Conservation (phyloP, 2,329 filamentous ascomycete genomes). For the Rachicladosporium sp. region DNA sequence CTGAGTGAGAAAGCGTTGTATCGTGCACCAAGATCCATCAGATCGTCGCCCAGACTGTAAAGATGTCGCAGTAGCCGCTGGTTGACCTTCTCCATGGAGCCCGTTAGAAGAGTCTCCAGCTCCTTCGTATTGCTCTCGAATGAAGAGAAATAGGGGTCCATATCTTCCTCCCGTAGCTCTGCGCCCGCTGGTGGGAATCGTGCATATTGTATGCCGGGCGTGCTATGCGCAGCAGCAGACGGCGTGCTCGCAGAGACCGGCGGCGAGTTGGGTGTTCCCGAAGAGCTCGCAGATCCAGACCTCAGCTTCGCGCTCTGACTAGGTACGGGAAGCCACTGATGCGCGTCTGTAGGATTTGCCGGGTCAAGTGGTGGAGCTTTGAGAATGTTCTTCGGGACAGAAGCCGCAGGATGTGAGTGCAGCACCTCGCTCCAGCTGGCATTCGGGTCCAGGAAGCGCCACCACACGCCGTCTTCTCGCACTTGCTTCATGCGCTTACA, state of each 20-base stretch:
- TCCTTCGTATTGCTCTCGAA: conserved; percentile 90
- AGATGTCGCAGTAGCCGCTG: conserved; percentile 77
- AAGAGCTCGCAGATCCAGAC: conserved; percentile 35
- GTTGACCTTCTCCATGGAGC: conserved; percentile 95
- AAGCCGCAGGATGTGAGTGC: conserved; percentile 77
- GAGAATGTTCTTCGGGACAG: conserved; percentile 84
- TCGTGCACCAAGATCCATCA: conserved; percentile 86
- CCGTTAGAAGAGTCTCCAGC: conserved; percentile 73
- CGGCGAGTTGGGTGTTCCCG: conserved; percentile 44
- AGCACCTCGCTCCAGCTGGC: conserved; percentile 96
- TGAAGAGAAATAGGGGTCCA: conserved; percentile 90
- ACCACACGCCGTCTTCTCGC: conserved; percentile 87
- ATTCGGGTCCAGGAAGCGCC: conserved; percentile 94
- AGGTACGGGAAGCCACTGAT: conserved; percentile 78
- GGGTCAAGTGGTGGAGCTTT: conserved; percentile 92
- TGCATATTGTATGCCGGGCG: conserved; percentile 52
- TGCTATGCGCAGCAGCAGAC: conserved; percentile 44
- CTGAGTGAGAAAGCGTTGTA: conserved; percentile 96
- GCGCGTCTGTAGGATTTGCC: conserved; percentile 79
- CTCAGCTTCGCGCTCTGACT: conserved; percentile 77
- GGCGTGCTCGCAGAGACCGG: conserved; percentile 36
- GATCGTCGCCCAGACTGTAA: conserved; percentile 69
- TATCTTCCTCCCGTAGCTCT: conserved; percentile 70
- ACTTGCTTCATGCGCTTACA: conserved; percentile 89
- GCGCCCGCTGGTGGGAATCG: conserved; percentile 73